phyloP scores from a whole-genome alignment of 106 monocot genomes.

The Dioscorea alata region DNA sequence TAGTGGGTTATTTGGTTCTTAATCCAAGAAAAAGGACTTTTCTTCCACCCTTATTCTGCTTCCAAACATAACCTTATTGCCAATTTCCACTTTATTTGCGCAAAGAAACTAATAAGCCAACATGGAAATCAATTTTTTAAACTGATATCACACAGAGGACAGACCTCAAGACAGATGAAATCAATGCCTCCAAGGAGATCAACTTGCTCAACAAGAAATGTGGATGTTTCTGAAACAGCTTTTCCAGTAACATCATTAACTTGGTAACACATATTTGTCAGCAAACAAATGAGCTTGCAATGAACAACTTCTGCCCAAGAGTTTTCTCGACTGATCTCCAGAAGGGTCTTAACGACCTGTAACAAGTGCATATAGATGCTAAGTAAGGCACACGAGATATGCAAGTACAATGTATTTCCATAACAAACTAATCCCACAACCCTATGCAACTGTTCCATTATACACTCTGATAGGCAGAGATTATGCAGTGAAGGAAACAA shows the following conservation, averaged over 20 bases:
- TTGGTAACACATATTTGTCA: slow-evolving; percentile 83
- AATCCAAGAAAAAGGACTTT: too few relatives aligned
- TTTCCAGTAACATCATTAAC: slow-evolving; percentile 21
- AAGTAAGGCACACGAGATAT: background rate
- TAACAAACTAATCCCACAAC: background rate
- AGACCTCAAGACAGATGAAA: slow-evolving; percentile 89
- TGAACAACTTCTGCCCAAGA: slow-evolving; percentile 89
- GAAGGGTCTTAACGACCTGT: slow-evolving; percentile 81
- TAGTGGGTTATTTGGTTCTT: too few relatives aligned
- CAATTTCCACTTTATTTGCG: too few relatives aligned
- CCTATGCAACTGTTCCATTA: too few relatives aligned
- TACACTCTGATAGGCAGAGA: too few relatives aligned
- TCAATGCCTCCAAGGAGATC: slow-evolving; percentile 91
- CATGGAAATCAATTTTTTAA: background rate
- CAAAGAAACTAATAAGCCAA: too few relatives aligned
- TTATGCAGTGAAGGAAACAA: too few relatives aligned
- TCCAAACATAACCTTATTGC: too few relatives aligned
- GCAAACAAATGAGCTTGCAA: slow-evolving; percentile 85
- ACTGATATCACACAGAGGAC: background rate
- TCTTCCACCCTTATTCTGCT: too few relatives aligned
- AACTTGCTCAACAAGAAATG: slow-evolving; percentile 63
- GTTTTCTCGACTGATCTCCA: slow-evolving; percentile 78
- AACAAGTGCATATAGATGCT: background rate
- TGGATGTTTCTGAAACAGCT: slow-evolving; percentile 17
- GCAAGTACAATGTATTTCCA: background rate